Evolutionary conservation across 306 rosid genomes (phyloP), one percentile per base, ranked within the genome.

Genomic region (Castanea mollissima): DNA sequence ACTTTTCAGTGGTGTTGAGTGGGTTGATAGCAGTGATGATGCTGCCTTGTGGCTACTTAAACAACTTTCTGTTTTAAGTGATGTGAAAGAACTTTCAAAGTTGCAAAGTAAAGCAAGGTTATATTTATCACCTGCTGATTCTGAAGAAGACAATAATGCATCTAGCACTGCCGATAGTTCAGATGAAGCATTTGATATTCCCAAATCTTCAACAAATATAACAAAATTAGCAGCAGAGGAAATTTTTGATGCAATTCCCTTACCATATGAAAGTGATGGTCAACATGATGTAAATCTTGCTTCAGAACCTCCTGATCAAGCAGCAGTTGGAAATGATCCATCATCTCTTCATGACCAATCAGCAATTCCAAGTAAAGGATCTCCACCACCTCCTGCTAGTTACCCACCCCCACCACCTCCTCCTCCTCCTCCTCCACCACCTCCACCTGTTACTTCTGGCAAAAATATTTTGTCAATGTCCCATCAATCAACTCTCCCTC

Each of bases 111-210:
- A 84, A 89, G 75, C 84, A 73, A 92, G 94, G 86, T 87, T 92
- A 83, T 90, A 84, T 78, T 87, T 93, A 6, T 91, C 98, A 21
- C 93, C n/a, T 60, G 94, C 68, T 84, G 99, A 95, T 85, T 95
- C 99, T 62, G 99, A 95, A 69, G 97, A 92, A 46, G 99, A 94
- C 83, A 87, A 90, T 78, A 89, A 92, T 88, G 92, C 89, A 31
- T 92, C 95, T 55, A 95, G 99, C 85, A 73, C 94, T 78, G 97
- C 95, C 60, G 99, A 94, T 87, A 91, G 99, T 92, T 85, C 91
- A 60, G 99, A 95, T 86, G 97, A 92, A 85, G 91, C 89, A 51
- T 91, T 83, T 84, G 99, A 94, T 85, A 71, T 83, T 85, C 83
- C 92, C 63, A 92, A 80, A 81, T 78, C 86, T 77, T 84, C 86